These are phyloP conservation scores for Myxozyma monticola DNA, from an alignment of 805 yeast genomes.

Conservation along the genomic window DNA sequence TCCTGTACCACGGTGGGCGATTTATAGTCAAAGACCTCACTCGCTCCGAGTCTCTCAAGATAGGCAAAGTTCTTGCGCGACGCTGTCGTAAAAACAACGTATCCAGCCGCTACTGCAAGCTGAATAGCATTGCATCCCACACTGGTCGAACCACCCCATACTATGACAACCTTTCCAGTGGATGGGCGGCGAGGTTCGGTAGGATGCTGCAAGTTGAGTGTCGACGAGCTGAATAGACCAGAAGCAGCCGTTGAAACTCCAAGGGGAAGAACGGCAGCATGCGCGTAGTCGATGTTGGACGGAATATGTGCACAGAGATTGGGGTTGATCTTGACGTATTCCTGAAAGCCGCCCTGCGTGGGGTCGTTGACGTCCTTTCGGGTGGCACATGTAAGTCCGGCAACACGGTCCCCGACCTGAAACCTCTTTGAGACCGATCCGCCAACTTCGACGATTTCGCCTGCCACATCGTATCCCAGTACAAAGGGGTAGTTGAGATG, in stretches of 20 bases:
- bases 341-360: conserved; percentile 27
- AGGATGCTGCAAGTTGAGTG: conserved; percentile 3
- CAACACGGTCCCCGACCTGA: conserved; percentile 31
- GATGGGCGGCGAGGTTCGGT: not conserved
- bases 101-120: conserved; percentile 54
- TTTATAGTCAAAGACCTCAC: conserved; percentile 50
- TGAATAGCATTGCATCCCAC: conserved; percentile 62
- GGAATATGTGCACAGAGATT: conserved; percentile 27
- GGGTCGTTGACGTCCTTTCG: not conserved
- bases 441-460: conserved; percentile 33
- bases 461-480: conserved; percentile 34
- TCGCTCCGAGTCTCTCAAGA: conserved; percentile 52
- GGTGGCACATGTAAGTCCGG: not conserved
- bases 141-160: conserved; percentile 70
- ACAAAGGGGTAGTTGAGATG: conserved; percentile 19
- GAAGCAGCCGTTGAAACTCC: conserved; percentile 28
- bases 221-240: conserved; percentile 5
- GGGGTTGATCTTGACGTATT: conserved; percentile 20
- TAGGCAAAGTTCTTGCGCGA: conserved; percentile 48
- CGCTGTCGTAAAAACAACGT: conserved; percentile 52
- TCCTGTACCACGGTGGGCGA: conserved; percentile 22
- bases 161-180: conserved; percentile 40
- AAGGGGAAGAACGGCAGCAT: conserved; percentile 32
- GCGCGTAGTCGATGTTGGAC: conserved; percentile 19
- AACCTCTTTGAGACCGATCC: conserved; percentile 23